These are phyloP conservation scores for Pseudocercospora crystallina DNA, from an alignment of 2,329 filamentous ascomycete genomes.

Conservation along the genomic window DNA sequence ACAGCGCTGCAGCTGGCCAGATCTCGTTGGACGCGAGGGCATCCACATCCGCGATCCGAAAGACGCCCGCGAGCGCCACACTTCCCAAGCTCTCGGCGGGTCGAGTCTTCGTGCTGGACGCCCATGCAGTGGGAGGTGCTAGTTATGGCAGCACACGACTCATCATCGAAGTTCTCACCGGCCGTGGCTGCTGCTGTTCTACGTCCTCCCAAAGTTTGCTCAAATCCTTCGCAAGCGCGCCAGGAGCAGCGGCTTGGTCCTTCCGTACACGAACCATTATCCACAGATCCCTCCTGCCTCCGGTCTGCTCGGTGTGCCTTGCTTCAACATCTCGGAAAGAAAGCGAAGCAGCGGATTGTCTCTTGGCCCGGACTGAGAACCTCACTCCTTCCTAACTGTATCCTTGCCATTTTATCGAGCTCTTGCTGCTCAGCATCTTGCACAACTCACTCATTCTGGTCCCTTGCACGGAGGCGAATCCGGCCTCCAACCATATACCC, in stretches of 20 bases:
- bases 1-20: constrained; percentile 18
- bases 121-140: neutral
- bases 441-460: constrained; percentile 1
- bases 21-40: constrained; percentile 14
- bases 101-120: constrained; percentile 5
- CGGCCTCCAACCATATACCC: constrained; percentile 12
- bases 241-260: constrained; percentile 13
- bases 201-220: constrained; percentile 5
- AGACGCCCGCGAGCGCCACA: constrained; percentile 18
- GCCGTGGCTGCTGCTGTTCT: constrained; percentile 14
- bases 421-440: too few relatives aligned
- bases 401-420: too few relatives aligned
- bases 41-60: constrained; percentile 13
- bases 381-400: too few relatives aligned
- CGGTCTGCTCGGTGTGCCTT: constrained; percentile 7
- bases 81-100: constrained; percentile 18
- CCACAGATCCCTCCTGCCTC: constrained; percentile 3
- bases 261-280: constrained; percentile 5
- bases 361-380: too few relatives aligned
- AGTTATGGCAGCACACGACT: constrained; percentile 9
- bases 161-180: neutral
- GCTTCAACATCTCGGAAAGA: constrained; percentile 3
- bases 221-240: neutral
- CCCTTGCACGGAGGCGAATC: constrained; percentile 9
- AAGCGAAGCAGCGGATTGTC: neutral